Evolutionary conservation across 148 eudicot species (phyloP).

Genomic region (Amaranthus palmeri): DNA sequence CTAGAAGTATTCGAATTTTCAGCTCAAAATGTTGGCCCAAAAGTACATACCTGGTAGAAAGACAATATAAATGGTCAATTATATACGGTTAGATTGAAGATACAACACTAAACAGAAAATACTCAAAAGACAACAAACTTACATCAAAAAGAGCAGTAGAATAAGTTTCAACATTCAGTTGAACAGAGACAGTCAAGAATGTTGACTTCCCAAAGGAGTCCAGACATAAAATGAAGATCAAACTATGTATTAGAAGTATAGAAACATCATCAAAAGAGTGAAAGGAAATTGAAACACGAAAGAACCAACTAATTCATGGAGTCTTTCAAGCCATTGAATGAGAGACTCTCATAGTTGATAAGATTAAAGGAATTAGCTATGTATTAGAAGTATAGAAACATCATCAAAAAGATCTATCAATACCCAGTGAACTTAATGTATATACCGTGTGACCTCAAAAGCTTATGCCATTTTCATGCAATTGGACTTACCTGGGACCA

Average conservation of each 20-base stretch:
- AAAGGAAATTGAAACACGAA: background rate
- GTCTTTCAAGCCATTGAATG: background rate
- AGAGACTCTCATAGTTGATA: background rate
- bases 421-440: background rate
- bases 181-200: conserved; percentile 93
- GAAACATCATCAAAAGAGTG: background rate
- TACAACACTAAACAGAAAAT: conserved; percentile 10
- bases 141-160: conserved; percentile 99
- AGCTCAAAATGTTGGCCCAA: conserved; percentile 98
- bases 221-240: conserved; percentile 37
- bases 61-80: conserved; percentile 2
- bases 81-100: background rate
- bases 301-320: background rate
- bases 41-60: conserved; percentile 75
- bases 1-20: conserved; percentile 97
- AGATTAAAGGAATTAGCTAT: background rate
- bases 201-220: conserved; percentile 98
- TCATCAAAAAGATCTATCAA: too few species aligned
- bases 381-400: too few species aligned
- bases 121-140: conserved; percentile 17
- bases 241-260: background rate
- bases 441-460: background rate
- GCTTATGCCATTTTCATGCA: background rate
- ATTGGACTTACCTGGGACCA: conserved; percentile 80
- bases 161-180: conserved; percentile 97